Evolutionary conservation across 2,329 filamentous ascomycete genomes (phyloP).

Genomic region (Penicillium vulpinum): DNA sequence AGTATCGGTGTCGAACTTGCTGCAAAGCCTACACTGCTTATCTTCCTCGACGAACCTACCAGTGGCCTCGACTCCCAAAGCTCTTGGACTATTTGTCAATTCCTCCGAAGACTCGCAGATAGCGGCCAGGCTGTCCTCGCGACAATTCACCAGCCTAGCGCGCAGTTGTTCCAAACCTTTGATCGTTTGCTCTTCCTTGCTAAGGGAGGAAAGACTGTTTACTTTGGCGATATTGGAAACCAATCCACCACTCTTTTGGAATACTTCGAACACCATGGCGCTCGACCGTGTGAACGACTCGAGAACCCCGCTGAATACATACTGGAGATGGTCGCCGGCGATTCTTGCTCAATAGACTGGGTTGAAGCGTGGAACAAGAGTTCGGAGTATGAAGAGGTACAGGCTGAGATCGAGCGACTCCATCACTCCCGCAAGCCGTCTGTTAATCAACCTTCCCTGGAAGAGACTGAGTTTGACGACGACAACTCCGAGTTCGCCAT

Average conservation of each 20-base stretch:
- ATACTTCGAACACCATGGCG: constrained; percentile 65
- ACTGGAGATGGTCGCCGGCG: constrained; percentile 56
- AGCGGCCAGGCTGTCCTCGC: constrained; percentile 84
- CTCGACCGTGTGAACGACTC: constrained; percentile 55
- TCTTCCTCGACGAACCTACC: constrained; percentile 86
- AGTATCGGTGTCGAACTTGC: constrained; percentile 93
- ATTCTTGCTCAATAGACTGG: constrained; percentile 55
- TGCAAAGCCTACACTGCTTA: constrained; percentile 79
- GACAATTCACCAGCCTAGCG: constrained; percentile 90
- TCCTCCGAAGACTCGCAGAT: constrained; percentile 82
- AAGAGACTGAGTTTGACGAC: constrained; percentile 22
- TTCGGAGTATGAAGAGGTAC: constrained; percentile 54
- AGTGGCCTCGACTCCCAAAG: constrained; percentile 84
- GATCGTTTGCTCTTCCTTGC: constrained; percentile 63
- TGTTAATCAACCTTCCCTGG: constrained; percentile 54
- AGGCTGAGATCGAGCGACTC: constrained; percentile 59
- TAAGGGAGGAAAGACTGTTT: constrained; percentile 63
- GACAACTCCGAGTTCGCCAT: constrained; percentile 72
- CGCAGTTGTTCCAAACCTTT: constrained; percentile 83
- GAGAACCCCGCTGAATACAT: constrained; percentile 77
- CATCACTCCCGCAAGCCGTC: constrained; percentile 32
- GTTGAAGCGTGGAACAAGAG: constrained; percentile 61
- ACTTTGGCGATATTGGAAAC: constrained; percentile 64
- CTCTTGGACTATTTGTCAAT: constrained; percentile 80
- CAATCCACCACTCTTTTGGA: constrained; percentile 56